Evolutionary conservation across 306 rosid genomes (phyloP), one percentile per base, ranked within the genome.

Genomic region (Inga oerstediana): DNA sequence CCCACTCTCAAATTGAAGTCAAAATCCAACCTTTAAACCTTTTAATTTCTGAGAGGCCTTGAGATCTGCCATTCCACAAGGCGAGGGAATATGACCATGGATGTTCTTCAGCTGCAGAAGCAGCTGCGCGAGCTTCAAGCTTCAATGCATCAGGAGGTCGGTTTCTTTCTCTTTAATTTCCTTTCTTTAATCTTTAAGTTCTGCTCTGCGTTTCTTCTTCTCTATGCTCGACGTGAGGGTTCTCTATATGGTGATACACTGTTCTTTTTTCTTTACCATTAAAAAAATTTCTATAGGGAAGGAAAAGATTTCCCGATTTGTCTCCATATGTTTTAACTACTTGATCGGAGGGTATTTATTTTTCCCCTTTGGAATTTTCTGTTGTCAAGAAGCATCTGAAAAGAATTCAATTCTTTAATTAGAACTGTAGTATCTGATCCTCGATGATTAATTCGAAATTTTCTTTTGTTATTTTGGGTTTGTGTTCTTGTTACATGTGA

Each of bases 41-140:
- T 46, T 17, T 75, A 34, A 17, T 32, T 32, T 4, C 48, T 52
- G 30, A 45, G 58, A 37, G 22, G 35, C 22, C 11, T 39, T 24
- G 77, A 75, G 66, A 75, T 75, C 78, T 75, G 78, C 32, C 8
- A 7, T 34, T 34, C 1, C 10, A 17, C 48, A 32, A 10, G 39
- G 17, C 2, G 6, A 34, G 30, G 78, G 59, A 0, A 49, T 39
- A 39, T 75, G 17, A 51, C 32, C 34, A 75, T 75, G 79, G 79
- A 75, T 54, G 79, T 75, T 56, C 43, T 19, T 75, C 79, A 52
- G 46, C 43, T 75, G 67, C 79, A 75, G 79, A 54, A 49, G 67
- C 61, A 75, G 79, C 34, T 52, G 12, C 79, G 66, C 10, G 79
- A 75, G 34, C 79, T 52, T 54, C 67, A 75, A 75, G 24, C 79